Evolutionary conservation across 2,329 filamentous ascomycete genomes (phyloP).

Genomic region (Neospermospora avenae): DNA sequence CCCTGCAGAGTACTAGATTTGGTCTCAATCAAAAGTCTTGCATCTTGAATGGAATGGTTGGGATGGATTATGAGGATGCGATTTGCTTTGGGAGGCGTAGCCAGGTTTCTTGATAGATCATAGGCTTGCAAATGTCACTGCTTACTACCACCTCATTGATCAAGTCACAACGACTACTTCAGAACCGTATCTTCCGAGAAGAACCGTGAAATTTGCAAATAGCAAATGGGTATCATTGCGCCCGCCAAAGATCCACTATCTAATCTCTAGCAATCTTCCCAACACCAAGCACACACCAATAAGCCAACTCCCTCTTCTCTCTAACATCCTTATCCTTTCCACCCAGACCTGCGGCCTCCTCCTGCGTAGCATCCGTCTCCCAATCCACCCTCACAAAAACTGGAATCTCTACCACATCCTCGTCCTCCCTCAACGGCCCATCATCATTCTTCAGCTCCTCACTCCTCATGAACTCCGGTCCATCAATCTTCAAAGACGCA

Average conservation of each 20-base stretch:
- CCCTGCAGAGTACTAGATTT: slow-evolving; percentile 73
- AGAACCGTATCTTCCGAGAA: background rate
- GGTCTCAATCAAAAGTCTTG: slow-evolving; percentile 20
- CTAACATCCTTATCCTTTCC: slow-evolving; percentile 56
- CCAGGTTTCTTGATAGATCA: slow-evolving; percentile 24
- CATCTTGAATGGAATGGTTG: slow-evolving; percentile 33
- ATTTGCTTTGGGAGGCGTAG: slow-evolving; percentile 27
- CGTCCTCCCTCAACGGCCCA: slow-evolving; percentile 53
- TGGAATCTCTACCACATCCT: slow-evolving; percentile 77
- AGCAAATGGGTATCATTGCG: slow-evolving; percentile 33
- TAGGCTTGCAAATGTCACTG: slow-evolving; percentile 27
- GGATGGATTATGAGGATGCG: slow-evolving; percentile 29
- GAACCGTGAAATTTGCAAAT: slow-evolving; percentile 10
- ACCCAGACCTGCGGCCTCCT: slow-evolving; percentile 45
- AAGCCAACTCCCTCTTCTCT: slow-evolving; percentile 85
- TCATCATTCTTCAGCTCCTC: slow-evolving; percentile 40
- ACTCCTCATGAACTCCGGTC: slow-evolving; percentile 28
- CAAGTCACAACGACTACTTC: background rate
- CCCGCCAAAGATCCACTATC: slow-evolving; percentile 1
- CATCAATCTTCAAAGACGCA: slow-evolving; percentile 33
- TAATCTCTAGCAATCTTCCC: slow-evolving; percentile 67
- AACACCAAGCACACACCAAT: slow-evolving; percentile 91
- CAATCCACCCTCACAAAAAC: slow-evolving; percentile 92
- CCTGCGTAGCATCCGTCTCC: slow-evolving; percentile 64
- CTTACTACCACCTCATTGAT: slow-evolving; percentile 19